phyloP scores from a whole-genome alignment of 2,329 filamentous ascomycete genomes.

The Aspergillus novofumigatus region DNA sequence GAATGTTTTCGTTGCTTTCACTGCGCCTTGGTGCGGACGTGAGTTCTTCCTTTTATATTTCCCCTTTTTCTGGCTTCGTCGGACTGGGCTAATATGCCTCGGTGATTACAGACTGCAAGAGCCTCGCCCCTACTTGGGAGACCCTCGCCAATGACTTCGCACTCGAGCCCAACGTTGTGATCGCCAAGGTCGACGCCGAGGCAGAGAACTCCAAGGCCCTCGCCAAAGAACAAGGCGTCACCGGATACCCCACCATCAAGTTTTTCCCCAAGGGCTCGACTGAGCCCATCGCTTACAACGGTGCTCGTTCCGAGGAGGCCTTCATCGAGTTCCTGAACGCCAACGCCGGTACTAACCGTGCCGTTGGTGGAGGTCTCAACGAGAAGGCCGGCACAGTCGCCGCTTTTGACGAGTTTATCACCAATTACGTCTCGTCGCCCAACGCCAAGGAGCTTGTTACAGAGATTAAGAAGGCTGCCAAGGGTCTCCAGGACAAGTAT shows the following conservation, averaged over 20 bases:
- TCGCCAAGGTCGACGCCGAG: conserved; percentile 96
- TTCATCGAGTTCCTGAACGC: conserved; percentile 80
- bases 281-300: conserved; percentile 66
- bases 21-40: conserved; percentile 98
- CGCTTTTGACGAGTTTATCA: conserved; percentile 69
- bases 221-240: conserved; percentile 70
- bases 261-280: conserved; percentile 87
- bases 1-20: conserved; percentile 92
- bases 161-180: conserved; percentile 70
- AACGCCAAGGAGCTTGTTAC: conserved; percentile 62
- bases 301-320: conserved; percentile 70
- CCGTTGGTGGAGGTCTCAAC: conserved; percentile 74
- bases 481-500: conserved; percentile 70
- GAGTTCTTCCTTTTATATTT: conserved; percentile 44
- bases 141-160: conserved; percentile 75
- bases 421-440: conserved; percentile 61
- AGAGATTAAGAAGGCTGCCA: conserved; percentile 69
- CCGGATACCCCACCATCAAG: conserved; percentile 94
- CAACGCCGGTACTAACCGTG: conserved; percentile 82
- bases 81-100: conserved; percentile 4
- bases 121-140: conserved; percentile 85
- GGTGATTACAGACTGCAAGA: conserved; percentile 79
- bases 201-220: conserved; percentile 76
- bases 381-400: conserved; percentile 76
- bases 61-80: conserved; percentile 3